Percentiles rank a stretch among this genome's conserved stretches.
Evolutionary conservation across 768 basidiomycete species (phyloP).

Genomic region (Boletellus sp.): DNA sequence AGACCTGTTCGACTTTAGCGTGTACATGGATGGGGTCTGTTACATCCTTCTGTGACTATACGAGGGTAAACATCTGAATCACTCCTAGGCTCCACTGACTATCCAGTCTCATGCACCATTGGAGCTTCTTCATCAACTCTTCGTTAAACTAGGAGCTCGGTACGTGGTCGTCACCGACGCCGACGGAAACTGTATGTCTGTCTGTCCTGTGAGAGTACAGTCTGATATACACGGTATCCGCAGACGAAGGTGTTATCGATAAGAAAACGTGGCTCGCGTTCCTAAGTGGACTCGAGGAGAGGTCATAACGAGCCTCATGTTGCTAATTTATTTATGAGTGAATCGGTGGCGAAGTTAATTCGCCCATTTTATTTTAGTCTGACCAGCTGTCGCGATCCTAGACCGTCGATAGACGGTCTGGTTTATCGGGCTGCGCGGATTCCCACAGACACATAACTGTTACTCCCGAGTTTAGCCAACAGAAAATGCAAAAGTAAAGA

Average conservation of each 20-base stretch:
- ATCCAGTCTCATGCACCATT: slow-evolving; percentile 82
- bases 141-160: slow-evolving; percentile 89
- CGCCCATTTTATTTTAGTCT: too few species aligned
- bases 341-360: not conserved
- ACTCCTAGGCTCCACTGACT: slow-evolving; percentile 74
- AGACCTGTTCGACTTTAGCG: slow-evolving; percentile 76
- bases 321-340: not conserved
- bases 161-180: slow-evolving; percentile 83
- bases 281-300: slow-evolving; percentile 70
- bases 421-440: too few species aligned
- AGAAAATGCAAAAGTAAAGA: too few species aligned
- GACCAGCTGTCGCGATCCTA: too few species aligned
- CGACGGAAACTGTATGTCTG: slow-evolving; percentile 71
- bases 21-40: slow-evolving; percentile 85
- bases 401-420: too few species aligned
- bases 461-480: too few species aligned
- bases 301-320: slow-evolving; percentile 26
- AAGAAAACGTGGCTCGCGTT: slow-evolving; percentile 95
- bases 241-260: slow-evolving; percentile 88
- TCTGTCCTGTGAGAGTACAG: not conserved
- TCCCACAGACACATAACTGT: too few species aligned
- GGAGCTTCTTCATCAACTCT: slow-evolving; percentile 90
- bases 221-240: not conserved
- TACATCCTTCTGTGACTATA: not conserved
- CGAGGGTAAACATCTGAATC: not conserved